Conservation (phyloP, 768 basidiomycete genomes). For the Tricholoma hemisulphureum region DNA sequence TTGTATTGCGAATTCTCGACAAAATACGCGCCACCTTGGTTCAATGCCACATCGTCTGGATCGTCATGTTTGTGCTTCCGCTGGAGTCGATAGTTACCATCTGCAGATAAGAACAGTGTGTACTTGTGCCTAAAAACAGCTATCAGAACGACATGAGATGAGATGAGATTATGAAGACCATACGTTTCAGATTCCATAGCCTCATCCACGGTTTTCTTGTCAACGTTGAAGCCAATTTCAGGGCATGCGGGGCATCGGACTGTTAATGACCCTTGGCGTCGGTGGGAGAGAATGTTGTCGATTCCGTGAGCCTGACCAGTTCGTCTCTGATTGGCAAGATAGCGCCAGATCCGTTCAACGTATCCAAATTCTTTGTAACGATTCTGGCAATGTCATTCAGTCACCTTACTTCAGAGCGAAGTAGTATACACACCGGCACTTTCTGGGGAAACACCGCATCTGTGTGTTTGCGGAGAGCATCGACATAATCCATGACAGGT, state of each 20-base stretch:
- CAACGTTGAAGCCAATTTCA: conserved; percentile 26
- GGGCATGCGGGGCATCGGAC: conserved; percentile 27
- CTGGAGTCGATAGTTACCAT: conserved; percentile 28
- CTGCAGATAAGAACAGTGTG: conserved; percentile 24
- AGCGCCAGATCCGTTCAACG: conserved; percentile 23
- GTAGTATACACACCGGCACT: conserved; percentile 19
- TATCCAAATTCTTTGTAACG: conserved; percentile 20
- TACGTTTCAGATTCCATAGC: conserved; percentile 15
- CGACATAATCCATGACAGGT: conserved; percentile 29
- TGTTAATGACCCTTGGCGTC: conserved; percentile 10
- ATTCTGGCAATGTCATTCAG: conserved; percentile 13
- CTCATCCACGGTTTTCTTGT: conserved; percentile 12
- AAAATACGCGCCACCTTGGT: not conserved
- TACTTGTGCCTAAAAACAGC: conserved; percentile 20
- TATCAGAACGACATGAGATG: not conserved
- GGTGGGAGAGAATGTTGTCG: conserved; percentile 10
- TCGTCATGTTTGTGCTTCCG: conserved; percentile 25
- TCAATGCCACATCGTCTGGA: conserved; percentile 25
- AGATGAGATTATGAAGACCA: not conserved
- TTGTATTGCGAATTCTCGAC: not conserved
- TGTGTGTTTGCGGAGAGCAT: conserved; percentile 18
- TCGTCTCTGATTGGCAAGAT: conserved; percentile 13
- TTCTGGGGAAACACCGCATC: conserved; percentile 20
- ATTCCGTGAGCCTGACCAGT: conserved; percentile 22
- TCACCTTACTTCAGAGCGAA: not conserved